Evolutionary conservation across 306 rosid species (phyloP), one percentile per base, ranked within the genome.

Genomic region (Urtica urens): DNA sequence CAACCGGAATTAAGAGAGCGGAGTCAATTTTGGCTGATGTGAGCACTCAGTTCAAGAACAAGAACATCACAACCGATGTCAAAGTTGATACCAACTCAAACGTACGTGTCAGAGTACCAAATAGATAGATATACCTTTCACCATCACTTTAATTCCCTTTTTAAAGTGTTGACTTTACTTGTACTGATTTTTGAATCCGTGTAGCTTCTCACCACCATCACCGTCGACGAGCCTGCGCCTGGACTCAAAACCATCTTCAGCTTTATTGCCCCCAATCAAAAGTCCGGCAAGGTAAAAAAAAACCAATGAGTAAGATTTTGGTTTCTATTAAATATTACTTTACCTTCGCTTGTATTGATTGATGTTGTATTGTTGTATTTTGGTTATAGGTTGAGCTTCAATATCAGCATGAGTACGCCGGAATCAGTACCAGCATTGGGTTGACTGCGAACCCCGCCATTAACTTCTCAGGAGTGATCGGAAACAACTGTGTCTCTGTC

Each of bases 171-270:
- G 38, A 27, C 48, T 20, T 15, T 18, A n/a, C n/a, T n/a, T n/a
- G 57, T 53, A 59, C 65, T 67, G 27, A 50, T 38, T 39, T 28
- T 24, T 58, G 42, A 29, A 29, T n/a, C n/a, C 23, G 15, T 70
- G 65, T 65, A 90, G 95, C 74, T 90, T 23, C 80, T 55, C 27
- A 74, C 95, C 40, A 90, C 90, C 27, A 33, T 90, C 56, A 90
- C 97, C n/a, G 69, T 78, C 67, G 93, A 90, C 46, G 97, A 90
- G 52, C 80, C 87, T 14, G 94, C 93, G 33, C 94, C 94, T 64
- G 97, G 95, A 47, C 72, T 90, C 39, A 90, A 90, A 78, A 43
- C 95, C 26, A 84, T 81, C 63, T 72, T 90, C 34, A 84, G 95
- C 71, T 81, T 90, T 30, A 73, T 70, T 56, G 74, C 71, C 49